phyloP scores from a whole-genome alignment of 2,329 filamentous ascomycete species.

The Rhexocercosporidium sp. region DNA sequence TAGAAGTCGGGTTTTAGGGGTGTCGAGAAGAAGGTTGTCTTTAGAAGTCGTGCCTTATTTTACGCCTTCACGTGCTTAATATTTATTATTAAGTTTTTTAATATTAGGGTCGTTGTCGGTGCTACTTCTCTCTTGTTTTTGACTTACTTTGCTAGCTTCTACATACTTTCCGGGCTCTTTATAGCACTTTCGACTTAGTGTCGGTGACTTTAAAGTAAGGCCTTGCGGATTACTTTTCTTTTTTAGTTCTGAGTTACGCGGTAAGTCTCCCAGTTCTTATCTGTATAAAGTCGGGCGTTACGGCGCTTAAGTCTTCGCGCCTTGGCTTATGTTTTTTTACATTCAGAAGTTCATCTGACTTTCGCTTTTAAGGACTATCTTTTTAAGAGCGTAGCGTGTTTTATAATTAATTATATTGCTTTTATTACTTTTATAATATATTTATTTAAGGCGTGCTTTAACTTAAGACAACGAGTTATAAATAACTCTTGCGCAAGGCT shows the following conservation, averaged over 20 bases:
- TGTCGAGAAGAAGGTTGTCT: conserved; percentile 21
- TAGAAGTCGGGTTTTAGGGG: conserved; percentile 23
- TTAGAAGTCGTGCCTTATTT: conserved; percentile 13
- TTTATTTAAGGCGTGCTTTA: not conserved
- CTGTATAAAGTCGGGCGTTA: not conserved
- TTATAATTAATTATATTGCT: not conserved
- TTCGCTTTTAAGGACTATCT: not conserved
- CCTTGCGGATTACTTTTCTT: not conserved
- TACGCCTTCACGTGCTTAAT: not conserved
- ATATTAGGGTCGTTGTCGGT: not conserved
- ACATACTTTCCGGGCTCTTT: not conserved
- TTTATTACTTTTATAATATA: not conserved
- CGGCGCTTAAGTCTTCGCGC: not conserved
- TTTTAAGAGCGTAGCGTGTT: not conserved
- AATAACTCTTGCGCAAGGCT: not conserved
- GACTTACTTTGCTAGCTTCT: not conserved
- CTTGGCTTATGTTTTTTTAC: conserved; percentile 7
- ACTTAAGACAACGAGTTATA: not conserved
- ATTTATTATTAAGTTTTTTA: not conserved
- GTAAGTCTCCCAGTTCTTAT: conserved; percentile 10
- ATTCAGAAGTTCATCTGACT: not conserved
- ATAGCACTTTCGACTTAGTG: not conserved
- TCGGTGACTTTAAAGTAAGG: not conserved
- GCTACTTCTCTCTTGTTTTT: not conserved
- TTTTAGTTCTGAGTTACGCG: conserved; percentile 1